Base-by-base conservation (phyloP, 305 asterid species). In the Fraxinus xanthoxyloides region DNA sequence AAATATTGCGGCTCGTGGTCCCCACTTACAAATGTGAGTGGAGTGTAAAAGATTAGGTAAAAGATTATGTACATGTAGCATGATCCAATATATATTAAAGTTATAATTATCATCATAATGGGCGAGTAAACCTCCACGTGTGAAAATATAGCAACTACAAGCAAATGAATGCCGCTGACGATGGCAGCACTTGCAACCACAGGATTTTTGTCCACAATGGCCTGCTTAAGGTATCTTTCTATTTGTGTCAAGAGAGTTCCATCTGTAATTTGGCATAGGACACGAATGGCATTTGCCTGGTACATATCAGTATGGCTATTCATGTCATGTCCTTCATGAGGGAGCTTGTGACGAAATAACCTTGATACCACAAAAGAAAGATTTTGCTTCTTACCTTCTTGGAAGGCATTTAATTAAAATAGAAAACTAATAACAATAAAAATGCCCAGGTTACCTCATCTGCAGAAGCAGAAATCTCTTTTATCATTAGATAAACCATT, bases 291-390 rank as follows among this genome's bases (percentile, higher is more conserved):
- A 86, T 95, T 95, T 81, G 98, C 98, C 77, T 98, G 87, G 77
- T 93, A 95, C 98, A 95, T 93, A 87, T 95, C 98, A 84, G 97
- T 95, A 75, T 94, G 96, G 86, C 98, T 95, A 83, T 90, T 95
- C 98, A 95, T 93, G 91, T 95, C 98, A 95, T 93, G 91, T 95
- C 98, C 90, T 95, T 95, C 97, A 95, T 95, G 77, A 95, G 88
- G 85, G 98, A 95, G 94, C 98, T 95, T 23, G 98, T 95, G 82
- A 95, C 98, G 28, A 95, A 86, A 95, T 95, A 85, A 94, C 98
- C 98, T 94, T 75, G 23, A 85, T 75, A 78, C 76, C 85, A 80
- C 73, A 82, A 83, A 81, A 72, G 76, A n/a, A 84, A 65, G 36
- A 78, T 78, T 81, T 87, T 76, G 87, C 61, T 85, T 77, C 76